A percentile compares a stretch with the other conserved stretches of the same genome.
Evolutionary conservation across 1,284 basidiomycete genomes (phyloP).

Genomic region (Fomitiporia mediterranea): DNA sequence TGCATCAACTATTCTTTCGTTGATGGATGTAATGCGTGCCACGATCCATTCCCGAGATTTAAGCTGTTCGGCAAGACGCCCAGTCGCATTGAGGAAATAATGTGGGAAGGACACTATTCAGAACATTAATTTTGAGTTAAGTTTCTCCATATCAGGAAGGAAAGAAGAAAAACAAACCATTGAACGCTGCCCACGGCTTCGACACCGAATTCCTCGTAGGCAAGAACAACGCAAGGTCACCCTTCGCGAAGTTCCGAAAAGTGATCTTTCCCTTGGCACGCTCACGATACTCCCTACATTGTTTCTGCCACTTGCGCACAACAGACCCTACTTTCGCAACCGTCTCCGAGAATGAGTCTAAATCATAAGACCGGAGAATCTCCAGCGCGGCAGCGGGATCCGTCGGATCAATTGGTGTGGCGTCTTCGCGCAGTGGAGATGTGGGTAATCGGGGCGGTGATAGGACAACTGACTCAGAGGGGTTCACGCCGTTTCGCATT

Average conservation of each 20-base stretch:
- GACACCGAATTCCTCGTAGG: conserved; percentile 91
- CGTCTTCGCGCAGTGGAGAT: conserved; percentile 55
- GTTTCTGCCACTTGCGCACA: conserved; percentile 95
- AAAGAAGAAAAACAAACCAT: conserved; percentile 50
- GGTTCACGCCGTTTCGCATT: conserved; percentile 31
- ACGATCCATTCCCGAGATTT: conserved; percentile 92
- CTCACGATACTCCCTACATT: conserved; percentile 91
- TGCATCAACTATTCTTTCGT: conserved; percentile 78
- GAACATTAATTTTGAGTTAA: not conserved
- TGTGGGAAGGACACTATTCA: conserved; percentile 86
- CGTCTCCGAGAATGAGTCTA: conserved; percentile 78
- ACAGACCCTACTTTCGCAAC: conserved; percentile 76
- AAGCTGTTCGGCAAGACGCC: conserved; percentile 79
- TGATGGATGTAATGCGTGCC: conserved; percentile 84
- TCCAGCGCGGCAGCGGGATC: conserved; percentile 67
- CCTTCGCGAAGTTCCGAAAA: conserved; percentile 88
- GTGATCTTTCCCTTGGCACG: conserved; percentile 91
- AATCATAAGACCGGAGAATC: conserved; percentile 68
- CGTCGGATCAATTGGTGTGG: conserved; percentile 66
- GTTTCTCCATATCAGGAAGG: conserved; percentile 79
- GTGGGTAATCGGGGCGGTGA: conserved; percentile 39
- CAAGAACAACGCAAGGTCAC: conserved; percentile 91
- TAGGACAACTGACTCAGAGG: conserved; percentile 46
- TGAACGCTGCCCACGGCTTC: conserved; percentile 53
- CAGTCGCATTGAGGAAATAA: conserved; percentile 89